Conservation (phyloP, 805 yeast genomes). For the Yamadazyma akitaensis region DNA sequence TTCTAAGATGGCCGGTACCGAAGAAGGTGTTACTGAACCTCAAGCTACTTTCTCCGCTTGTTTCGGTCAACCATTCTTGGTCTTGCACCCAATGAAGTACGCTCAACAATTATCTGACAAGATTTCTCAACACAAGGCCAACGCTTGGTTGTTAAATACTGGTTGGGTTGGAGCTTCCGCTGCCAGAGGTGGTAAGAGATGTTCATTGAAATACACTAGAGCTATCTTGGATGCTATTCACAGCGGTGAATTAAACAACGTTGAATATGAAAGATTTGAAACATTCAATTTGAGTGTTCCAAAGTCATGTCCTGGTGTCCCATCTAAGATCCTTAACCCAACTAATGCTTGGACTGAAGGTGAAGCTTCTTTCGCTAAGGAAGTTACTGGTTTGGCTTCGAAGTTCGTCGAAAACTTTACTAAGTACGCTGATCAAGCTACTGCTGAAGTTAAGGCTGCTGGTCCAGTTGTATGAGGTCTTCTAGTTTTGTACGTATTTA, state of each 20-base stretch:
- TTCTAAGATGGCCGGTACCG: constrained; percentile 99
- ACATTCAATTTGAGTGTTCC: constrained; percentile 88
- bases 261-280: constrained; percentile 79
- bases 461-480: constrained; percentile 59
- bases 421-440: constrained; percentile 78
- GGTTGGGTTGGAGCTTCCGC: constrained; percentile 98
- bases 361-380: constrained; percentile 34
- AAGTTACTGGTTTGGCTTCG: constrained; percentile 59
- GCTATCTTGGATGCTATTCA: constrained; percentile 94
- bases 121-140: constrained; percentile 82
- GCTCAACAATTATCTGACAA: constrained; percentile 95
- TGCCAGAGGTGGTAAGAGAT: constrained; percentile 91
- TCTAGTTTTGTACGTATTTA: neutral
- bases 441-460: constrained; percentile 85
- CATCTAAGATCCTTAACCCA: constrained; percentile 82
- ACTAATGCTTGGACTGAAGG: constrained; percentile 68
- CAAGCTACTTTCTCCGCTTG: constrained; percentile 97
- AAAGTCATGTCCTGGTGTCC: constrained; percentile 76
- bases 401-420: constrained; percentile 84
- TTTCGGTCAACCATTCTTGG: constrained; percentile 98
- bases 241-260: constrained; percentile 79
- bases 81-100: constrained; percentile 95
- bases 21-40: constrained; percentile 97
- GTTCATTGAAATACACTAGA: constrained; percentile 96
- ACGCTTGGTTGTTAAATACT: constrained; percentile 95